Evolutionary conservation across 2,329 filamentous ascomycete species (phyloP).

Genomic region (Capronia americana): DNA sequence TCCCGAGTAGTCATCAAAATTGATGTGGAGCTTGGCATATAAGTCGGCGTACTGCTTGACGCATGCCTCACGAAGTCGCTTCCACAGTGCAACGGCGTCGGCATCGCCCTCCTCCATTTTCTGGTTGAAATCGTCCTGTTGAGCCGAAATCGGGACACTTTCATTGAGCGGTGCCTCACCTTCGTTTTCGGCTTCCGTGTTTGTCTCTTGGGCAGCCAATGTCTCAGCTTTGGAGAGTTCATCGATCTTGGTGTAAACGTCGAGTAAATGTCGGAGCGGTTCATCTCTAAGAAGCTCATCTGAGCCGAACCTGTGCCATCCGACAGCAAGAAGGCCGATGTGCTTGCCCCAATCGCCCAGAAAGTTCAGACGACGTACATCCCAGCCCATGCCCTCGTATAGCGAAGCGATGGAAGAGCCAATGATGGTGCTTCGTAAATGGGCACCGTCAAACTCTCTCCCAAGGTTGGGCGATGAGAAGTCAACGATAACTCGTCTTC

Average conservation of each 20-base stretch:
- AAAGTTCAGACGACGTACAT: constrained; percentile 75
- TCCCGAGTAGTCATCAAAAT: constrained; percentile 71
- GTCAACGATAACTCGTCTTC: constrained; percentile 74
- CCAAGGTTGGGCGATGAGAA: constrained; percentile 89
- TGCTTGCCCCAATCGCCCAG: constrained; percentile 74
- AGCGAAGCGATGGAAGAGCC: constrained; percentile 74
- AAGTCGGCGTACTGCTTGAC: constrained; percentile 71
- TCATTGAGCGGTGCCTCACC: constrained; percentile 50
- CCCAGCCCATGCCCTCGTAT: constrained; percentile 72
- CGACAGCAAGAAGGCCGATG: constrained; percentile 70
- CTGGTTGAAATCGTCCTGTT: constrained; percentile 64
- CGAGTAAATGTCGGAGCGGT: constrained; percentile 81
- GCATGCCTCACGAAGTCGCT: constrained; percentile 69
- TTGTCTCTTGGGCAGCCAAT: constrained; percentile 65
- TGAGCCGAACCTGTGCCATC: constrained; percentile 75
- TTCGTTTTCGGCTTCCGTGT: constrained; percentile 43
- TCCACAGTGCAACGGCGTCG: constrained; percentile 67
- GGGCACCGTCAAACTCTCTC: constrained; percentile 78
- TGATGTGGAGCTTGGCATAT: constrained; percentile 73
- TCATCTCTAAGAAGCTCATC: constrained; percentile 74
- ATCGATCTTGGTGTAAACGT: constrained; percentile 80
- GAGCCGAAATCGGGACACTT: constrained; percentile 51
- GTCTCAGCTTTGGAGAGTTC: constrained; percentile 58
- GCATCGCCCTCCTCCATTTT: constrained; percentile 72
- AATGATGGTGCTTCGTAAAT: constrained; percentile 78